Evolutionary conservation across 352 stramenopile species (phyloP), one percentile per base, ranked within the genome.

Genomic region (Phytopythium boreale): DNA sequence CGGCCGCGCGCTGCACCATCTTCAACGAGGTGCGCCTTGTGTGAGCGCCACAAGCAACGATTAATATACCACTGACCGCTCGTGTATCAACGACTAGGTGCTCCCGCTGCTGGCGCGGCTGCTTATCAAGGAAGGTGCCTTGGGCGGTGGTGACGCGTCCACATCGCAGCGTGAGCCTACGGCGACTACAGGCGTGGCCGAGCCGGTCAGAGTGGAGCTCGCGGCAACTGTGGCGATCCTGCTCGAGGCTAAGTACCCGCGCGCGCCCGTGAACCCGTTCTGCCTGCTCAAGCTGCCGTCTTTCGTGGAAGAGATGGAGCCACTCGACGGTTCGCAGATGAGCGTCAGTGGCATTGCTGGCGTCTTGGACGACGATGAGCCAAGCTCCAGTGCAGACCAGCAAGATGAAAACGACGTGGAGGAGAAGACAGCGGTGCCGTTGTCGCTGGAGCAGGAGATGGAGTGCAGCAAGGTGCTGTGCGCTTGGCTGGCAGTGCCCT

Each of bases 231-330:
- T 88, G 41, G 82, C 77, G 0, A 75, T 85, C 17, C 56, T 93
- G 20, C 67, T 93, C 39, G 84, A 91, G 19, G 70, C 72, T 3
- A 81, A 82, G 31, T 74, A 78, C 17, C 71, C 79, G 43, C 67
- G 68, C 34, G 63, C 75, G 5, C 27, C 66, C 0, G 58, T 59
- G n/a, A 84, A 86, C 20, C 66, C 77, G 19, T 91, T 89, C 47
- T 55, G 64, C 20, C 58, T 91, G 43, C 62, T 93, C 41, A 71
- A 76, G 15, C 49, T 91, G 47, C 84, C 82, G 6, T 56, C 67
- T 9, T 93, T 93, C 65, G 79, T 88, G 0, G 69, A 82, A 47
- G 77, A 82, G 20, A 83, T 75, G 47, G 75, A 80, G 44, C 66
- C 61, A 4, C 64, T 70, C 36, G 74, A 88, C 29, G 24, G 12